Base-by-base conservation (phyloP, 2,329 filamentous ascomycete species). In the Ophiosphaerella narmari region DNA sequence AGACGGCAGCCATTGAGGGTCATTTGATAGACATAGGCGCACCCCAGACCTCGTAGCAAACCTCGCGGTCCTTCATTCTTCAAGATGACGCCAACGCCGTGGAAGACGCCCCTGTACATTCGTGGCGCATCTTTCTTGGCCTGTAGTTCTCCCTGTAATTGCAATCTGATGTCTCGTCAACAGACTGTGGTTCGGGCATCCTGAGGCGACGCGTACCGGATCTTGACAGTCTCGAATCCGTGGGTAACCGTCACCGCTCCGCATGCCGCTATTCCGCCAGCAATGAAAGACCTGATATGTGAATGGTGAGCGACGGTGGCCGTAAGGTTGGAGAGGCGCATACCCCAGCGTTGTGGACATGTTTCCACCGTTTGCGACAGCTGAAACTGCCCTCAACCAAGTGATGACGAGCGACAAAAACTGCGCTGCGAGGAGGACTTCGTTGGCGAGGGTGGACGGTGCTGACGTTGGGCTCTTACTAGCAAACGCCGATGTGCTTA, bases 191-290 rank as follows among this genome's bases (percentile, higher is more conserved):
- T n/a, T 39, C 13, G 41, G 40, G 18, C 31, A 24, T 16, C 42
- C 23, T 6, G 12, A 14, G 11, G 35, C 24, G 43, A 42, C 53
- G 70, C 81, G 71, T 80, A 92, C 88, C 92, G 89, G 72, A 97
- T 97, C 84, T 99, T 99, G 73, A 99, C 91, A 11, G 93, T 97
- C 78, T 99, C 94, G 78, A 97, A 97, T 49, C 92, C 92, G 76
- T 99, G 94, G 43, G 94, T 97, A 60, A 95, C 92, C 35, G 93
- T 97, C 50, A 99, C 94, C 59, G 94, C 94, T 70, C 94, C 94
- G 77, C 93, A 97, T 60, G 94, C 94, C 71, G 94, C 94, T 70
- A 99, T 89, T 72, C 94, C 94, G 72, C 94, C 94, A 49, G 94
- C 93, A 67, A 97, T 86, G 80, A 99, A 99, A 55, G 91, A 90